These are phyloP conservation scores for Xylaria sp. DNA, from an alignment of 2,329 filamentous ascomycete genomes.

Conservation along the genomic window DNA sequence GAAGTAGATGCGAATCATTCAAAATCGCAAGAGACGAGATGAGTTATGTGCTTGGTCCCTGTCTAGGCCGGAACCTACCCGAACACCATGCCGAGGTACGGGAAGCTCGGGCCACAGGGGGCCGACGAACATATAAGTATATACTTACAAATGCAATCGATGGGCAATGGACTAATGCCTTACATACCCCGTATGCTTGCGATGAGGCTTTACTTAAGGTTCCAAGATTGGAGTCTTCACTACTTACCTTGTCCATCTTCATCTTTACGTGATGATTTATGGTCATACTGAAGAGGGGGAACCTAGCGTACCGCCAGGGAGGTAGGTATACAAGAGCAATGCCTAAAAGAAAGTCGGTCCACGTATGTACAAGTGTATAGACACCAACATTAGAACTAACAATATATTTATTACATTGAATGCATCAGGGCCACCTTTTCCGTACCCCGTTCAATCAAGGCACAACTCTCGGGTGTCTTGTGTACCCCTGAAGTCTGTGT, in stretches of 20 bases:
- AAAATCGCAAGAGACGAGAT: not conserved
- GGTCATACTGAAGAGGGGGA: not conserved
- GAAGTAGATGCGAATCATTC: not conserved
- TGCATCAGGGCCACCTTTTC: constrained; percentile 18
- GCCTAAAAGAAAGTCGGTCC: not conserved
- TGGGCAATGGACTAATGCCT: no score
- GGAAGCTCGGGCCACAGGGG: constrained; percentile 11
- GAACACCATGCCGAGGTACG: constrained; percentile 7
- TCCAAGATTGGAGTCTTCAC: not conserved
- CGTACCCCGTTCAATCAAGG: constrained; percentile 7
- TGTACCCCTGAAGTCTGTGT: constrained; percentile 5
- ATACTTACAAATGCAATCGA: no score
- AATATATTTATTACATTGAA: constrained; percentile 31
- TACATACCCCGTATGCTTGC: not conserved
- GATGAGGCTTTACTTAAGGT: not conserved
- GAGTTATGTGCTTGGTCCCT: not conserved
- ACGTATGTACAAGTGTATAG: not conserved
- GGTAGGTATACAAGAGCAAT: no score
- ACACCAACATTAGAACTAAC: not conserved
- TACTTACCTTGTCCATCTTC: not conserved
- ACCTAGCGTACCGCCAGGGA: not conserved
- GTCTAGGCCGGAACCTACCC: not conserved
- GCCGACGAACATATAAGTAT: not conserved
- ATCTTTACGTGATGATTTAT: not conserved
- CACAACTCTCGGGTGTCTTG: constrained; percentile 12